Base-by-base conservation (phyloP, 2,329 filamentous ascomycete genomes). In the Paramyrothecium sp. region DNA sequence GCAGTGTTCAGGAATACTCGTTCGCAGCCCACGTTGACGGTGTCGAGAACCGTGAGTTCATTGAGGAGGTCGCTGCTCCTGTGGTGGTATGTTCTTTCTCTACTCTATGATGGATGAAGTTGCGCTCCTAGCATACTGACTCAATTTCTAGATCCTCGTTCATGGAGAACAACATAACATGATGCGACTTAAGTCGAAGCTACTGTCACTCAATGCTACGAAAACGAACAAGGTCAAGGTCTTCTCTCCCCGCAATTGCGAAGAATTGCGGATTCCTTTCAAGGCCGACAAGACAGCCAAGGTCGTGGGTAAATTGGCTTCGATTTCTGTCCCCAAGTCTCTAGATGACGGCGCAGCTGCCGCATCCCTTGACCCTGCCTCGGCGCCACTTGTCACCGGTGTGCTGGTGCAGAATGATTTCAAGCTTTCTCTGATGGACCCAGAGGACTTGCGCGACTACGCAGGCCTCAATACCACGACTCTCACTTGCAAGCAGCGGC, bases 141-240 rank as follows among this genome's bases (percentile, higher is more conserved):
- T 3, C n/a, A 12, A 7, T 51, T 53, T 49, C 26, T 48, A 94
- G 90, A 97, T 99, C 59, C 85, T 99, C 33, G 95, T 99, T 2
- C 95, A 99, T 65, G 95, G 95, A 56, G 95, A 99, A 71, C 92
- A 95, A 67, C 92, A 97, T 71, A 97, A 98, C 70, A 98, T 98
- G 92, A 97, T 95, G 83, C 88, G 95, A 55, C 80, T 99, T 26
- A 97, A 97, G 73, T 97, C 93, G 3, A 96, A 97, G 70, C 82
- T 99, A 2, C 85, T 98, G 3, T 94, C 92, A n/a, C 83, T 97
- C 41, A 97, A 97, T 68, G 88, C 89, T 26, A 87, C 88, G 62
- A 94, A 94, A 69, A 80, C 86, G 1, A 79, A 86, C 47, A 95
- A 96, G 64, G 89, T 92, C 63, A 97, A 98, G 71, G 91, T 99